phyloP scores from a whole-genome alignment of 148 eudicot genomes.

The Mesembryanthemum crystallinum region DNA sequence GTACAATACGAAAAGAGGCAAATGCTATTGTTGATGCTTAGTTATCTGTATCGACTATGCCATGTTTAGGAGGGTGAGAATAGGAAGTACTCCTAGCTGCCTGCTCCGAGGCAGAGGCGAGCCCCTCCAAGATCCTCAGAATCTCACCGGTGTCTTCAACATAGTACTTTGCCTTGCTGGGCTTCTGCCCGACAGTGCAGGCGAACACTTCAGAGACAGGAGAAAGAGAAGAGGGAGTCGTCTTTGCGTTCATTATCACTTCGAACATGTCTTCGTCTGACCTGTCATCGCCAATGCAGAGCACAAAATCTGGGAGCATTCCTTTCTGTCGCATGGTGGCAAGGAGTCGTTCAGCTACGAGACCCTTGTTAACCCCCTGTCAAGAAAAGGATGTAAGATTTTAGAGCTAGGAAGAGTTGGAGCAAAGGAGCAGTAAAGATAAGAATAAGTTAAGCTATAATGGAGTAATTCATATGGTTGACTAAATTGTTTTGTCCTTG shows the following conservation, averaged over 20 bases:
- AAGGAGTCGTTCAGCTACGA: conserved; percentile 62
- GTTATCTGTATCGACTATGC: conserved; percentile 28
- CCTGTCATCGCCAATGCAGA: conserved; percentile 76
- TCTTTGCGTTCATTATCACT: conserved; percentile 57
- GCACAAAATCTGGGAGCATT: conserved; percentile 77
- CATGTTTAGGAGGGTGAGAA: conserved; percentile 17
- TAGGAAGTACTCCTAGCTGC: conserved; percentile 23
- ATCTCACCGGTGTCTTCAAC: conserved; percentile 64
- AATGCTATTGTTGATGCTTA: background rate
- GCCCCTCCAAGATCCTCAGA: conserved; percentile 61
- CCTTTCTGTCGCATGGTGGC: conserved; percentile 50
- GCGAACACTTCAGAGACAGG: conserved; percentile 72
- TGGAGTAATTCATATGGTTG: too few relatives aligned
- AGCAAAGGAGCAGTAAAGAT: too few relatives aligned
- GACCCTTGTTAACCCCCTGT: conserved; percentile 73
- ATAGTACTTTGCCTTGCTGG: conserved; percentile 75
- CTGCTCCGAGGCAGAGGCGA: conserved; percentile 55
- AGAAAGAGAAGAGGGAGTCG: conserved; percentile 50
- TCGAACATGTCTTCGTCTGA: conserved; percentile 91
- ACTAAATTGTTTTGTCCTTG: too few relatives aligned
- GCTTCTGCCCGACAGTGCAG: conserved; percentile 80
- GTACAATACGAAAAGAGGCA: conserved; percentile 15
- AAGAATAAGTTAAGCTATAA: too few relatives aligned
- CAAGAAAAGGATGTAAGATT: background rate
- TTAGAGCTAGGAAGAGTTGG: too few relatives aligned